These are phyloP conservation scores for Chytriomyces confervae DNA, from an alignment of 192 early-diverging fungal genomes.

Conservation along the genomic window DNA sequence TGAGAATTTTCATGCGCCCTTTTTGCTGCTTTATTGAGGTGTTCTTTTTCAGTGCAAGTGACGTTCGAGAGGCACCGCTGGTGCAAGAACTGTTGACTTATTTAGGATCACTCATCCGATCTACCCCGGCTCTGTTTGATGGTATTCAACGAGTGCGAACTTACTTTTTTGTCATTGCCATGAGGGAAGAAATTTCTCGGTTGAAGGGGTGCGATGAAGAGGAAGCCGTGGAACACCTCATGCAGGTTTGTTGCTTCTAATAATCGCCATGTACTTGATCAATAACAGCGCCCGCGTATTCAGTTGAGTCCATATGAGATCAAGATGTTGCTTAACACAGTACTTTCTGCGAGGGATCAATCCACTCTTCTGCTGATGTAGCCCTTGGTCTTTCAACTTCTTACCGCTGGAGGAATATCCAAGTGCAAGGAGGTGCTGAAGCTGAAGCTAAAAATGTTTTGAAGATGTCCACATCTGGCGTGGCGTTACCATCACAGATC, in stretches of 20 bases:
- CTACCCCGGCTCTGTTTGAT: constrained; percentile 72
- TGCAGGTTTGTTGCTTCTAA: constrained; percentile 55
- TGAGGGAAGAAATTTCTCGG: constrained; percentile 83
- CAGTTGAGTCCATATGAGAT: constrained; percentile 78
- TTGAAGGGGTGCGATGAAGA: constrained; percentile 76
- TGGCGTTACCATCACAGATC: constrained; percentile 50
- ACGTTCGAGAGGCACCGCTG: constrained; percentile 81
- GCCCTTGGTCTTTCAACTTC: constrained; percentile 33
- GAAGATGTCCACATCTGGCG: constrained; percentile 46
- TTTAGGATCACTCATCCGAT: constrained; percentile 74
- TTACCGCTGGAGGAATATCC: constrained; percentile 36
- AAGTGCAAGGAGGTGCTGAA: constrained; percentile 22
- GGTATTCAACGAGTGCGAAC: constrained; percentile 84
- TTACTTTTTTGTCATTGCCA: constrained; percentile 82
- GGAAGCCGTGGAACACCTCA: constrained; percentile 78
- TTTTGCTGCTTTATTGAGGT: constrained; percentile 2
- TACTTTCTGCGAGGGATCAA: constrained; percentile 62
- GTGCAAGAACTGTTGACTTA: constrained; percentile 86
- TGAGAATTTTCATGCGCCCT: constrained; percentile 16
- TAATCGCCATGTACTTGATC: constrained; percentile 9
- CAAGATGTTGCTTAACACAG: constrained; percentile 73
- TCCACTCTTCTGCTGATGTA: constrained; percentile 22
- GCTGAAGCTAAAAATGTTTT: constrained; percentile 26
- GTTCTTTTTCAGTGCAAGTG: constrained; percentile 58
- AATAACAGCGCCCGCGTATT: not conserved